Conservation (phyloP, 148 eudicot genomes). For the Fagopyrum esculentum region DNA sequence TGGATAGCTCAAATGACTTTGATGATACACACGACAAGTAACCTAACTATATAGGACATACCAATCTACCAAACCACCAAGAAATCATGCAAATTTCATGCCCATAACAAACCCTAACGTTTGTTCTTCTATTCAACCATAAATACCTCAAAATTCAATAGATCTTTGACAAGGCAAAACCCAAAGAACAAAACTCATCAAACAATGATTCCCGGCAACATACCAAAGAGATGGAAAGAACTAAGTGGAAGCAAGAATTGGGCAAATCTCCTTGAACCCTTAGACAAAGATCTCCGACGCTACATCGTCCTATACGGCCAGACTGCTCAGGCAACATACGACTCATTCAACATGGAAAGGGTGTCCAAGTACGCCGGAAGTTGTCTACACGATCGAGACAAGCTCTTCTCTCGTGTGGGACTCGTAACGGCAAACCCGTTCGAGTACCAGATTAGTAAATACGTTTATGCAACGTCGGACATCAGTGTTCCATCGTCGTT, state of each 20-base stretch:
- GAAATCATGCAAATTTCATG: constrained; percentile 5
- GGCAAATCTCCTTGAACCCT: constrained; percentile 31
- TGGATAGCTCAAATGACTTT: neutral
- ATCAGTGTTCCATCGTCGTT: constrained; percentile 26
- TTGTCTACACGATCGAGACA: constrained; percentile 12
- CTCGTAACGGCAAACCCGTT: constrained; percentile 19
- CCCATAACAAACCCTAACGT: neutral
- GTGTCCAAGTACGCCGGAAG: constrained; percentile 26
- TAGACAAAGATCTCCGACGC: constrained; percentile 27
- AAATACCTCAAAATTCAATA: neutral
- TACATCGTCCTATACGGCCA: constrained; percentile 34
- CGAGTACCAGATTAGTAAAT: constrained; percentile 25
- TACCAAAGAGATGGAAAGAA: constrained; percentile 21
- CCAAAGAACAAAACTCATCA: neutral
- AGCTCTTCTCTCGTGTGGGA: constrained; percentile 24
- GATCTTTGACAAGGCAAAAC: neutral
- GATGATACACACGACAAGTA: neutral
- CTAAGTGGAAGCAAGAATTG: constrained; percentile 31
- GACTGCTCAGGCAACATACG: constrained; percentile 30
- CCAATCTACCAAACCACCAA: neutral
- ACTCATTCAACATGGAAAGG: constrained; percentile 23
- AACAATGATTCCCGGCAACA: neutral
- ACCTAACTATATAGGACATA: neutral
- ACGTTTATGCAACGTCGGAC: constrained; percentile 34
- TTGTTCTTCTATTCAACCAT: neutral